These are phyloP conservation scores for Leccinum fibrillosum DNA, from an alignment of 768 basidiomycete species.

Conservation along the genomic window DNA sequence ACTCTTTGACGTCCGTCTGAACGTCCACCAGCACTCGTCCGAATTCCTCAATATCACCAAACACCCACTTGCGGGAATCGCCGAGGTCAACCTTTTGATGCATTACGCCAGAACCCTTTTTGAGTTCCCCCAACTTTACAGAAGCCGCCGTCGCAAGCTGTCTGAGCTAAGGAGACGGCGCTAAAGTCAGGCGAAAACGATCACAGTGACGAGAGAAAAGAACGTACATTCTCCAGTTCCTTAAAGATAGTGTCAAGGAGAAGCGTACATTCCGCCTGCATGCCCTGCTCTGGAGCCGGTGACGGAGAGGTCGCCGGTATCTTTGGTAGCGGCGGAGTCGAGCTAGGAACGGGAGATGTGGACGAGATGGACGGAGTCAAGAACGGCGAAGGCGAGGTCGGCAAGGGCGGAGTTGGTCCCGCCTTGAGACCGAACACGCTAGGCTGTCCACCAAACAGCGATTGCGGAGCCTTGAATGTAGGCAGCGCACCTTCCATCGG, in stretches of 20 bases:
- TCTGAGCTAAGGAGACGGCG: constrained; percentile 38
- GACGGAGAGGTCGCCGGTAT: constrained; percentile 1
- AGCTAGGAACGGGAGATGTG: constrained; percentile 1
- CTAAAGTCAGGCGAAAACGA: background rate
- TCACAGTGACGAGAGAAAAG: background rate
- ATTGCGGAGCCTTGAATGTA: constrained; percentile 1
- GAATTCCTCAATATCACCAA: constrained; percentile 52
- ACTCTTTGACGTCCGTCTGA: constrained; percentile 48
- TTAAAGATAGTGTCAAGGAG: constrained; percentile 45
- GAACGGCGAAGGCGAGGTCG: constrained; percentile 4
- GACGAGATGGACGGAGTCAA: background rate
- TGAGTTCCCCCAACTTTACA: constrained; percentile 34
- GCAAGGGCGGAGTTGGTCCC: background rate
- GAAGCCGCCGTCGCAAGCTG: constrained; percentile 37
- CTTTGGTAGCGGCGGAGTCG: constrained; percentile 1
- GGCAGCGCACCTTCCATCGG: background rate
- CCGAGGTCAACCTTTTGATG: constrained; percentile 45
- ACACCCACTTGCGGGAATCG: constrained; percentile 48
- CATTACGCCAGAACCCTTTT: constrained; percentile 36
- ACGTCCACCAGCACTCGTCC: constrained; percentile 35
- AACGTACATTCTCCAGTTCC: constrained; percentile 61
- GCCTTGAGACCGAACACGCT: constrained; percentile 4
- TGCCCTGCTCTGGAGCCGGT: constrained; percentile 48
- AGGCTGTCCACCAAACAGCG: constrained; percentile 13
- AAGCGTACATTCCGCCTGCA: constrained; percentile 62